Evolutionary conservation across 805 yeast species (phyloP), one percentile per base, ranked within the genome.

Genomic region (Saturnispora serradocipensis): DNA sequence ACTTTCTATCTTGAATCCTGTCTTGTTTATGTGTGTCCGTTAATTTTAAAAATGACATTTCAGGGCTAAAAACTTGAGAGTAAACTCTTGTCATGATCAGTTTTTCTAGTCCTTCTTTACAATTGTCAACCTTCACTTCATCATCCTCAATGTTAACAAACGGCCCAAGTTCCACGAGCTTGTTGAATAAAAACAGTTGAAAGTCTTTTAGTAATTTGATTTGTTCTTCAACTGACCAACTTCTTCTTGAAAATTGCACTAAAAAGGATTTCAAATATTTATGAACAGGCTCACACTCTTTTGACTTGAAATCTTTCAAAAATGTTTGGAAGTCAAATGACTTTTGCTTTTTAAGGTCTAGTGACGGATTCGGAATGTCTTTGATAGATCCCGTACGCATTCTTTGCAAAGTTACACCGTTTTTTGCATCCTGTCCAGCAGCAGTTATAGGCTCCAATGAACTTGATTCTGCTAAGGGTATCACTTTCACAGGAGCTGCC

Each of bases 81-180:
- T 88, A 90, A 2, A 95, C 67, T 56, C 96, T 75, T 51, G 91
- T 90, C 95, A 90, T 88, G 9, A 95, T 75, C 43, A 93, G 73
- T 65, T 93, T 93, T 66, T 93, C 99, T 59, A 93, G 74, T 0
- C 99, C 99, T 59, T 89, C 97, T 57, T 82, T 71, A 2, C 95
- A 83, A 61, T 90, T 88, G 38, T 75, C 81, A 48, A 86, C 68
- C 49, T 77, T 81, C 20, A 72, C 72, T 2, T 73, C 77, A 16
- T 80, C 81, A 43, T 67, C 71, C 27, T 49, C 55, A 71, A 88
- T 75, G 3, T 78, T 69, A 22, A 79, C 75, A 65, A 93, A 91
- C 1, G 97, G 97, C 55, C 84, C 85, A 59, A 72, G 82, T 15
- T 71, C 63, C 2, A 66, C 56, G 67, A 87, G 77, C 61, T 84